Evolutionary conservation across 305 asterid species (phyloP), one percentile per base, ranked within the genome.

Genomic region (Salvia sclarea): DNA sequence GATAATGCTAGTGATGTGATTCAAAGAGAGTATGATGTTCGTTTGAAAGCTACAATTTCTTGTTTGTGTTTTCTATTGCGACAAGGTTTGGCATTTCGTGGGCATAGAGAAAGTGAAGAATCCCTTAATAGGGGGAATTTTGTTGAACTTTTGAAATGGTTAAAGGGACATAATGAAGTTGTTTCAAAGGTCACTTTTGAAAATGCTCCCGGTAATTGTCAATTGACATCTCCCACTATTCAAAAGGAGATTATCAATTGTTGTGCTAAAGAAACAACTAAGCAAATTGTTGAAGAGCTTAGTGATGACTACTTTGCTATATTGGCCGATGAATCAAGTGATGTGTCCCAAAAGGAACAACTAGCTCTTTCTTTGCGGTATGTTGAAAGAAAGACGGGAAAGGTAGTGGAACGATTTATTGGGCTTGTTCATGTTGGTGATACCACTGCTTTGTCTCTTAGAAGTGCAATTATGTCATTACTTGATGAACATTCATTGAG

Each of bases 261-360:
- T 25, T 25, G 31, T 25, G 31, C 31, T 58, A 58, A 58, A 17
- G 64, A 33, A 58, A 58, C 44, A 58, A 58, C 45, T 1, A 58
- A 58, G 21, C 14, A 8, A 20, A 58, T 58, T 16, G 8, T 58
- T 9, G 64, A 53, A 2, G 57, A 8, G 31, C 31, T 50, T 43
- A 18, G 49, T 43, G 49, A 5, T 43, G 49, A 13, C 16, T 13
- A 43, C 3, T 43, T 43, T 43, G 37, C 49, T 13, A 43, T 43
- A 13, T 43, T 43, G 5, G 48, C 8, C 3, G 37, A 53, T 20
- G 52, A 45, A 14, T 45, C 52, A n/a, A 58, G 47, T 58, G 64
- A 58, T 58, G 64, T 58, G 6, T 58, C 47, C 14, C 64, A 58
- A 28, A 31, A 58, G 8, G 64, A 58, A 58, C 47, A 58, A 33